Evolutionary conservation across 1,139 yeast species (phyloP), one percentile per base, ranked within the genome.

Genomic region (Taphrina pruni): DNA sequence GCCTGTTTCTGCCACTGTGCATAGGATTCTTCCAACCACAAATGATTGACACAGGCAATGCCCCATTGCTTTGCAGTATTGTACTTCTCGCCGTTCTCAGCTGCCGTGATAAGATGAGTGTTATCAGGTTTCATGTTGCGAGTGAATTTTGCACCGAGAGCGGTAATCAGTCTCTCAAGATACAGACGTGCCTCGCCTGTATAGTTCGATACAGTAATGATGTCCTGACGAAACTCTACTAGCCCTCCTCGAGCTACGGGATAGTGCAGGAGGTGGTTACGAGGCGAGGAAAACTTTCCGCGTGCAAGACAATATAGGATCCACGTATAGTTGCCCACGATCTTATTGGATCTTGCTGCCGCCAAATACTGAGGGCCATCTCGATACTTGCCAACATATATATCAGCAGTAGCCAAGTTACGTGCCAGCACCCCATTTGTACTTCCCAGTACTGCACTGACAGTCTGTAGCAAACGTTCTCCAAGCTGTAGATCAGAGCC

Each of bases 11-110:
- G 77, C 93, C 95, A 88, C 58, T 82, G 78, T 0, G 87, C 81
- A 75, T 82, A 89, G 66, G 89, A 84, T 70, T 90, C 95, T 76
- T 94, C 98, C n/a, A 94, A 79, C 99, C 99, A 94, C 21, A 88
- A 75, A 77, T 90, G 97, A 75, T 89, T 92, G 0, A 90, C 88
- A 0, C 89, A 83, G 8, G 80, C 79, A 1, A 83, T 75, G 80
- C 87, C 84, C 87, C 92, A 89, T 56, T 79, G 79, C 45, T 80
- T 77, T 0, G 96, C 96, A 9, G 94, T 90, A 11, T 83, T 84
- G 75, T 84, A 90, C 78, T 94, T 94, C 70, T 83, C 85, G 0
- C 99, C 98, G 20, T 77, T 77, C 0, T 89, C 84, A 35, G 52
- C 35, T 21, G 92, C 89, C 2, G 91, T 86, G 14, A 94, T 83